phyloP scores from a whole-genome alignment of 306 rosid species.

The Cucumis sativus region DNA sequence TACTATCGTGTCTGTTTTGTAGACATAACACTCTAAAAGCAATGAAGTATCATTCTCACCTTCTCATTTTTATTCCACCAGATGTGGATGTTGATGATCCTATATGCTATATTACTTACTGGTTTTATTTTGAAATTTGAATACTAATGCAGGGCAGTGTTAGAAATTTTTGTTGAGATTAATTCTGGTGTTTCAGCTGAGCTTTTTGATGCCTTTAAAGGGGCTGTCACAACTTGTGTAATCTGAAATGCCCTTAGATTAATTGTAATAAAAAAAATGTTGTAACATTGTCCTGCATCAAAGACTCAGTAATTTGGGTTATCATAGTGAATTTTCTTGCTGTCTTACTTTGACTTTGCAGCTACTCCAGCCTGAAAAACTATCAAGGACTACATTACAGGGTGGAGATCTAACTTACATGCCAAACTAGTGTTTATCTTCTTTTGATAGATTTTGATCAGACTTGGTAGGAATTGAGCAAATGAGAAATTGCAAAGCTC shows the following conservation, averaged over 20 bases:
- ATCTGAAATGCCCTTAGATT: neutral
- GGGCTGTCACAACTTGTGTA: neutral
- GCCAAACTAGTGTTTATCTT: too few species aligned
- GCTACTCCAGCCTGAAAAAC: constrained; percentile 62
- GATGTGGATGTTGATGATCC: constrained; percentile 47
- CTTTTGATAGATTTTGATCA: too few species aligned
- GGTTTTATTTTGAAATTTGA: neutral
- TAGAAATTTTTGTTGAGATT: neutral
- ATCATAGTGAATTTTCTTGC: neutral
- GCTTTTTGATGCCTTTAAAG: neutral
- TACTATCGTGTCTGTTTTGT: constrained; percentile 6
- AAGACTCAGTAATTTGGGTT: neutral
- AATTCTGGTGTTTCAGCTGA: neutral
- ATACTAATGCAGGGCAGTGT: neutral
- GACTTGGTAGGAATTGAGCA: too few species aligned
- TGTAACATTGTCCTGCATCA: neutral
- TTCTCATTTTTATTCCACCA: constrained; percentile 71
- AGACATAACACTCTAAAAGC: constrained; percentile 29
- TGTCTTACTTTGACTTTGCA: constrained; percentile 12
- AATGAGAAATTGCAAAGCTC: too few species aligned
- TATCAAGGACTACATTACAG: constrained; percentile 35
- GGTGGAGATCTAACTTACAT: constrained; percentile 25
- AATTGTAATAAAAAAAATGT: neutral
- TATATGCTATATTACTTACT: constrained; percentile 23
- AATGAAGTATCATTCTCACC: constrained; percentile 59